Percentiles rank a stretch among this genome's conserved stretches.
These are phyloP conservation scores for Polytrichum commune DNA, from an alignment of 225 moss, liverwort and hornwort species.

Conservation along the genomic window DNA sequence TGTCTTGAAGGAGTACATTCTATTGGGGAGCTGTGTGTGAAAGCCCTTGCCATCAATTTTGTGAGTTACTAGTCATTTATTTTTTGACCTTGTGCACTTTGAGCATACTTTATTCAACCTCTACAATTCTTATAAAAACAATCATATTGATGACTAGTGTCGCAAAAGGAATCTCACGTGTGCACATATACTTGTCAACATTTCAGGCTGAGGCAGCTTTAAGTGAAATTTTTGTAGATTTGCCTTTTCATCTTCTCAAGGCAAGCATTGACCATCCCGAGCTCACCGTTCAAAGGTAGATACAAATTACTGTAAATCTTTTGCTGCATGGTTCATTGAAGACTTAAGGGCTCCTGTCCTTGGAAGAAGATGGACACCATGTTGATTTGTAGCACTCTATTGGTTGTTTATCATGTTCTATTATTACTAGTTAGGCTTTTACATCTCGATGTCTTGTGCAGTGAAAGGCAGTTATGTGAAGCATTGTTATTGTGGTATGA, in stretches of 20 bases:
- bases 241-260: slow-evolving; percentile 48
- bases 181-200: not conserved
- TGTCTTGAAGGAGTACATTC: slow-evolving; percentile 40
- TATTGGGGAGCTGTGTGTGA: slow-evolving; percentile 39
- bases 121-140: not conserved
- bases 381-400: too few species aligned
- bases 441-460: slow-evolving; percentile 16
- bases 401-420: not conserved
- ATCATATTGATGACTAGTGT: not conserved
- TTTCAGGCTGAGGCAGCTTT: slow-evolving; percentile 37
- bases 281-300: slow-evolving; percentile 64
- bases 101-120: not conserved
- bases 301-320: not conserved
- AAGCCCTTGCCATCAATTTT: slow-evolving; percentile 69
- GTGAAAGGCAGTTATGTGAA: slow-evolving; percentile 63
- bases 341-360: too few species aligned
- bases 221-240: slow-evolving; percentile 35
- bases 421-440: not conserved
- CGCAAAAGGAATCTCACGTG: not conserved
- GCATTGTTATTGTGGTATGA: slow-evolving; percentile 59
- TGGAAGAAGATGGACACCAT: too few species aligned
- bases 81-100: slow-evolving; percentile 1
- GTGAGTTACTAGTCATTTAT: slow-evolving; percentile 37
- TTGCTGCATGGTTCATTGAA: not conserved
- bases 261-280: slow-evolving; percentile 54